These are phyloP conservation scores for Aspergillus haitiensis DNA, from an alignment of 495 filamentous ascomycete genomes.

Conservation along the genomic window DNA sequence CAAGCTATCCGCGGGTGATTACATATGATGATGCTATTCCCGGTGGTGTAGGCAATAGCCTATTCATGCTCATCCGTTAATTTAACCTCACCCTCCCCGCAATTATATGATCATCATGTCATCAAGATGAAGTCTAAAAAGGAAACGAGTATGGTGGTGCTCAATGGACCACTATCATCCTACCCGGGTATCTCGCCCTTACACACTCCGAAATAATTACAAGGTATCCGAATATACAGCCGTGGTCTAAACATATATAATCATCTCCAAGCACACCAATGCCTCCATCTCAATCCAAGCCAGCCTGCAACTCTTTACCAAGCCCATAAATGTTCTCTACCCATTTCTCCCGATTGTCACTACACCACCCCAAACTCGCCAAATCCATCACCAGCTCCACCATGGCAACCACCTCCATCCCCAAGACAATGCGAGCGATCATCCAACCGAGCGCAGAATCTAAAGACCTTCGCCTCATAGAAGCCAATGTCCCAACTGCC, in stretches of 20 bases:
- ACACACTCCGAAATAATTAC: background rate
- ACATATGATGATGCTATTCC: background rate
- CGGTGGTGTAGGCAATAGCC: background rate
- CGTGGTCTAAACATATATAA: background rate
- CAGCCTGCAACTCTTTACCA: background rate
- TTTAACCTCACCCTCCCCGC: background rate
- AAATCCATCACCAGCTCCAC: background rate
- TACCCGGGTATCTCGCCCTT: background rate
- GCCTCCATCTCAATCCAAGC: background rate
- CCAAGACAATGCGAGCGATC: constrained; percentile 3
- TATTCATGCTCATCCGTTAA: background rate
- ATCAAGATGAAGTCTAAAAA: background rate
- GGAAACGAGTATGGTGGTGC: background rate
- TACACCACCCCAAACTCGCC: background rate
- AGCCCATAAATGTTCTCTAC: background rate
- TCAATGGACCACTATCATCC: background rate
- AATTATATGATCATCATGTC: background rate
- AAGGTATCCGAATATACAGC: background rate
- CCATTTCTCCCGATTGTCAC: background rate
- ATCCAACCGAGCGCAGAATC: constrained; percentile 16
- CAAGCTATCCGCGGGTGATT: background rate
- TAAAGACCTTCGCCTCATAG: constrained; percentile 10
- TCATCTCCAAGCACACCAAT: background rate
- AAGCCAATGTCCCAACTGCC: constrained; percentile 27
- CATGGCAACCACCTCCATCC: background rate